Base-by-base conservation (phyloP, 192 early-diverging fungal genomes). In the Podila verticillata region DNA sequence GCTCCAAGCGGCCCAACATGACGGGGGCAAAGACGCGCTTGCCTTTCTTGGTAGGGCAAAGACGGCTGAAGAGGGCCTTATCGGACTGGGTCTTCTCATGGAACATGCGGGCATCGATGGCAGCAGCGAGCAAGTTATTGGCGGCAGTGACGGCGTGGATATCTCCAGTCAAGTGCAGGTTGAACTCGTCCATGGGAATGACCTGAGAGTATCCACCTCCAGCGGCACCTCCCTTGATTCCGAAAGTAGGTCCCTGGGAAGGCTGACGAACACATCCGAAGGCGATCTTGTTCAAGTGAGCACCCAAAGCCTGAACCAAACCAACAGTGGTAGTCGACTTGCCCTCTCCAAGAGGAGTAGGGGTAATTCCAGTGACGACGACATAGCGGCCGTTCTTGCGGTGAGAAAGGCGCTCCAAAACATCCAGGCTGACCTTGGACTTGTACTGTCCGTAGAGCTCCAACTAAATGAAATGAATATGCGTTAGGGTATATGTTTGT, bases 161-260 rank as follows among this genome's bases (percentile, higher is more conserved):
- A 85, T 99, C 98, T 56, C 98, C 98, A 6, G 98, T 99, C 87
- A 99, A 88, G 65, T 99, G 98, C 68, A 99, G 86, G 84, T 99
- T 99, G 89, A 99, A 98, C 70, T 98, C 94, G 68, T 98, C 96
- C 98, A 99, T 99, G 28, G 98, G 98, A 69, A 98, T 97, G 61
- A 99, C 96, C 82, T 98, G 97, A n/a, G 96, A 94, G 84, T 98
- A 98, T 22, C 98, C 97, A 34, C 98, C 97, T 66, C 97, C 97
- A 32, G 97, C 97, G 39, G 97, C 97, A 19, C 97, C 97, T 61
- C 98, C 98, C 83, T 99, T 99, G 87, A 99, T 98, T 54, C 98
- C 98, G 80, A 99, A 98, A 6, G 98, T 99, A 26, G 98, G 98
- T 35, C 98, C 98, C 81, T 98, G 97, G 48, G 96, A 98, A n/a